Percentiles rank a stretch among this genome's conserved stretches.
Conservation (phyloP, 352 stramenopile species). For the Nothophytophthora sp. region DNA sequence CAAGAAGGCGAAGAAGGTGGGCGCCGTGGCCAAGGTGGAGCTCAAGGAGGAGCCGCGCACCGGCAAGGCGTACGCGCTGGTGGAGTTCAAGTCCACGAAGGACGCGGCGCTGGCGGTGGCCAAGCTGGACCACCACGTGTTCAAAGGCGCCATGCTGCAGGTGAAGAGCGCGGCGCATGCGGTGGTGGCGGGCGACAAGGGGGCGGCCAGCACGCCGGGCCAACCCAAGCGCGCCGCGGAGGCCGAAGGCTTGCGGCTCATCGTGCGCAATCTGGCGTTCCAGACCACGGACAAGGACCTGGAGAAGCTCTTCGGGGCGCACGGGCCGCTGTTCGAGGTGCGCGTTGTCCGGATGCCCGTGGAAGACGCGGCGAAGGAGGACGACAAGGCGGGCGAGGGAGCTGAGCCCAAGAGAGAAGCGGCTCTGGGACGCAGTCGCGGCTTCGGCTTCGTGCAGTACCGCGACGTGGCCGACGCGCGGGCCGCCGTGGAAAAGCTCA, state of each 20-base stretch:
- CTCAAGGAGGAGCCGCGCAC: conserved; percentile 62
- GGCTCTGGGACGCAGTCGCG: conserved; percentile 62
- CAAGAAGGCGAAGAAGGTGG: conserved; percentile 85
- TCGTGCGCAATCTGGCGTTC: conserved; percentile 86
- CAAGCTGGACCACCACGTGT: conserved; percentile 85
- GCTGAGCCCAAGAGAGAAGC: conserved; percentile 6
- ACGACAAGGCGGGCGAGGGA: conserved; percentile 17
- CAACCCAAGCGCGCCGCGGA: conserved; percentile 32
- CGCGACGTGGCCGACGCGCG: conserved; percentile 62
- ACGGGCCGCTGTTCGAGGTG: conserved; percentile 69
- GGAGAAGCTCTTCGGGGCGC: conserved; percentile 65
- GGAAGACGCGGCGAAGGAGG: conserved; percentile 40
- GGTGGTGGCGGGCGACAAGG: conserved; percentile 25
- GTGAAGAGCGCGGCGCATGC: conserved; percentile 46
- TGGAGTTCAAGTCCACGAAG: conserved; percentile 59
- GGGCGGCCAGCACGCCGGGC: conserved; percentile 15
- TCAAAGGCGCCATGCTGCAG: conserved; percentile 77
- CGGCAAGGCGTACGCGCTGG: conserved; percentile 59
- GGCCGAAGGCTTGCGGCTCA: conserved; percentile 68
- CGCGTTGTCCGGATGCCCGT: conserved; percentile 75
- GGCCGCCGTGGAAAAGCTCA: conserved; percentile 68
- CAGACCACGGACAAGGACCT: conserved; percentile 75
- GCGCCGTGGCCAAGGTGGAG: conserved; percentile 48
- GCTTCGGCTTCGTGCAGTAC: conserved; percentile 87
- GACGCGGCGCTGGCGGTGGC: conserved; percentile 53